These are phyloP conservation scores for Thuidium tamariscinum DNA, from an alignment of 225 moss, liverwort and hornwort species.

Conservation along the genomic window DNA sequence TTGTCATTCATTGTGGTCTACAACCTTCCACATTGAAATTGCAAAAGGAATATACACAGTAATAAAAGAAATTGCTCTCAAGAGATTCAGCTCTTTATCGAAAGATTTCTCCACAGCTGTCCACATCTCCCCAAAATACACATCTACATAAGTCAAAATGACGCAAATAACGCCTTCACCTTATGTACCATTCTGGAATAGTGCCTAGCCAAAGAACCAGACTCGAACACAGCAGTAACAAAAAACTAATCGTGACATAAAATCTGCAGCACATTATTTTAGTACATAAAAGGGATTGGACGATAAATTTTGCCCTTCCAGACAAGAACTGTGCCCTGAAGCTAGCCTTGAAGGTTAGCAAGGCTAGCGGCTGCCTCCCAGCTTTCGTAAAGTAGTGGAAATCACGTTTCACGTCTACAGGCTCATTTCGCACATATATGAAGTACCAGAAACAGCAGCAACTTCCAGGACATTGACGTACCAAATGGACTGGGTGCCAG, in stretches of 20 bases:
- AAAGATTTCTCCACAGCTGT: neutral
- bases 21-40: neutral
- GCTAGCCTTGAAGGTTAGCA: neutral
- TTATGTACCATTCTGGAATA: neutral
- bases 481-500: neutral
- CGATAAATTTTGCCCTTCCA: neutral
- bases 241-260: neutral
- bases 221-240: neutral
- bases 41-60: neutral
- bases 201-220: neutral
- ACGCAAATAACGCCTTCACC: neutral
- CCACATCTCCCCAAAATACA: neutral
- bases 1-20: neutral
- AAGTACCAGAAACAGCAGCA: neutral
- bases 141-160: neutral
- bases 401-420: neutral
- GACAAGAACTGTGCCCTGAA: neutral
- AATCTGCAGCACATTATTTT: neutral
- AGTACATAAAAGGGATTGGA: neutral
- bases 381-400: neutral
- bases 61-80: neutral
- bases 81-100: neutral
- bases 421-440: neutral
- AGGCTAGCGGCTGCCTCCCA: neutral
- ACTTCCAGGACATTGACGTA: neutral